phyloP scores from a whole-genome alignment of 73 alveolate species.

The Breviolum minutum region DNA sequence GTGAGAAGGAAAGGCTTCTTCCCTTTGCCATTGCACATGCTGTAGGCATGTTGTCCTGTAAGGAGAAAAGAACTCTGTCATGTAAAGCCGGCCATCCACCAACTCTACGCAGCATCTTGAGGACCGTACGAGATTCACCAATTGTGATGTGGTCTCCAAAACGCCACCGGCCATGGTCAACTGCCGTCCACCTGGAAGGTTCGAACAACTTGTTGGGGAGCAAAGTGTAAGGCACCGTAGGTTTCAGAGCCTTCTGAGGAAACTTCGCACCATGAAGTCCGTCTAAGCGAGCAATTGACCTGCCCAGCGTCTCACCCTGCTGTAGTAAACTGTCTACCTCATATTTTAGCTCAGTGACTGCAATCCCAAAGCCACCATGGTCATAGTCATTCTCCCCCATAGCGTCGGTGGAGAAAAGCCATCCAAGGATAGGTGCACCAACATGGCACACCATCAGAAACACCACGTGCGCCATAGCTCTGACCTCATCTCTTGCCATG shows the following conservation, averaged over 20 bases:
- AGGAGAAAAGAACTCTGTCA: background rate
- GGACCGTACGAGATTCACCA: slow-evolving; percentile 13
- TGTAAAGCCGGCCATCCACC: background rate
- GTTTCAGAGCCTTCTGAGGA: background rate
- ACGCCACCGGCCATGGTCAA: background rate
- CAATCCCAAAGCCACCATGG: background rate
- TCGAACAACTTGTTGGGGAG: background rate
- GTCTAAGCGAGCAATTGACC: background rate
- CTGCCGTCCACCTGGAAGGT: background rate
- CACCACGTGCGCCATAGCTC: background rate
- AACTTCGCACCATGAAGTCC: background rate
- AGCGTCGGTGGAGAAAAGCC: background rate
- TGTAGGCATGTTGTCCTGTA: slow-evolving; percentile 32
- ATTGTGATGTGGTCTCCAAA: slow-evolving; percentile 29
- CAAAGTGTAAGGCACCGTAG: background rate
- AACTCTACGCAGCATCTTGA: background rate
- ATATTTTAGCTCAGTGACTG: background rate
- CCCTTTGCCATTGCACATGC: slow-evolving; percentile 38
- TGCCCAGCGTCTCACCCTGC: background rate
- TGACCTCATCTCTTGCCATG: background rate
- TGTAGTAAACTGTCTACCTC: background rate
- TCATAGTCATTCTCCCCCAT: slow-evolving; percentile 4
- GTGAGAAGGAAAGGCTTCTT: background rate
- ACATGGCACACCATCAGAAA: background rate
- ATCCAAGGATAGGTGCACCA: background rate